A percentile compares a stretch with the other conserved stretches of the same genome.
Conservation (phyloP, 2,329 filamentous ascomycete species). For the Botrytis galanthina region DNA sequence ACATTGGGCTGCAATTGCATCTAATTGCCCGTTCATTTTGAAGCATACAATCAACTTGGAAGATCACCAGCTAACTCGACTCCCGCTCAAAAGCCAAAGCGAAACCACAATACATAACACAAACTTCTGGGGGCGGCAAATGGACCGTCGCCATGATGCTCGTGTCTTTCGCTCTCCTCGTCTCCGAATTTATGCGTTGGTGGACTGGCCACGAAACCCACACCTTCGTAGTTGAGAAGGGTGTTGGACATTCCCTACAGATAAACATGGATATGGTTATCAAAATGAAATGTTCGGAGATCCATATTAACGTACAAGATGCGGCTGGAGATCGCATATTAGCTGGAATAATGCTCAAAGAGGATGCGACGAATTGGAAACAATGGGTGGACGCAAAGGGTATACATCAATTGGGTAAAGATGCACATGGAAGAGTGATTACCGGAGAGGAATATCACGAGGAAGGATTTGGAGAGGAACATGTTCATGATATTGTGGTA, state of each 20-base stretch:
- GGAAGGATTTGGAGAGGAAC: constrained; percentile 72
- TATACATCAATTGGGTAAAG: constrained; percentile 58
- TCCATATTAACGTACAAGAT: constrained; percentile 98
- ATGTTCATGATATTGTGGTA: constrained; percentile 87
- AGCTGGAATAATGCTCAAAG: constrained; percentile 69
- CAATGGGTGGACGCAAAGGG: constrained; percentile 76
- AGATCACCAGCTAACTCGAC: not conserved
- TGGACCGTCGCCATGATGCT: constrained; percentile 84
- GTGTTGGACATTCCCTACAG: constrained; percentile 81
- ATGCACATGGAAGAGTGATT: constrained; percentile 53
- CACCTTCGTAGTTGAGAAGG: constrained; percentile 91
- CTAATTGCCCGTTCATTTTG: not conserved
- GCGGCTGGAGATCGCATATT: constrained; percentile 89
- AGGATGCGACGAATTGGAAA: constrained; percentile 75
- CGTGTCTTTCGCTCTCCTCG: constrained; percentile 71
- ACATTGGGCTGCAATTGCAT: not conserved
- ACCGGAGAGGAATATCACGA: constrained; percentile 62
- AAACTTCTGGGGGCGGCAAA: constrained; percentile 82
- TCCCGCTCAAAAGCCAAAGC: constrained; percentile 70
- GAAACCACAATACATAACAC: constrained; percentile 86
- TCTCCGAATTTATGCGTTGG: constrained; percentile 78
- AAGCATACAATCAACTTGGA: not conserved
- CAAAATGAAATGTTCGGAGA: constrained; percentile 78
- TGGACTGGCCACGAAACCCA: constrained; percentile 81
- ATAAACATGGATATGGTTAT: constrained; percentile 96